Conservation (phyloP, 441 rosid species). For the Aleurites moluccanus region DNA sequence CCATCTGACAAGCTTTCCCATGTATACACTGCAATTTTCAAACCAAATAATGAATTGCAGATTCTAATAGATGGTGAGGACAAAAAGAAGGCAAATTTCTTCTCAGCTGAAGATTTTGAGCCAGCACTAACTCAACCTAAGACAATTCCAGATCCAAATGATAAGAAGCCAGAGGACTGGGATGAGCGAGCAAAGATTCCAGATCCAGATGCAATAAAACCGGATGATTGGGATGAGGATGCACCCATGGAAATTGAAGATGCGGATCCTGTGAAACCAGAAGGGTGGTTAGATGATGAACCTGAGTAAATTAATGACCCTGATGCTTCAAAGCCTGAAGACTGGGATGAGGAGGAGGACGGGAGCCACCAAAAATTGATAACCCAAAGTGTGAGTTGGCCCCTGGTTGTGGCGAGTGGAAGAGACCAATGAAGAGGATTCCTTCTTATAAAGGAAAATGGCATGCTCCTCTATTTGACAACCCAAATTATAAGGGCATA, state of each 20-base stretch:
- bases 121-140: conserved; percentile 78
- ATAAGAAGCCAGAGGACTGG: conserved; percentile 96
- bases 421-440: conserved; percentile 80
- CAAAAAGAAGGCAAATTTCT: conserved; percentile 77
- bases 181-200: conserved; percentile 87
- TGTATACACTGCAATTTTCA: conserved; percentile 87
- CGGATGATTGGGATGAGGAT: conserved; percentile 98
- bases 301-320: no score
- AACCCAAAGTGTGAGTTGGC: conserved; percentile 82
- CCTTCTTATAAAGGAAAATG: conserved; percentile 99
- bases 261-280: conserved; percentile 90
- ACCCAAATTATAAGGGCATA: conserved; percentile 87
- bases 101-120: conserved; percentile 78
- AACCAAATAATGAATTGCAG: conserved; percentile 67
- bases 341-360: conserved; percentile 99
- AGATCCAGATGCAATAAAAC: conserved; percentile 76
- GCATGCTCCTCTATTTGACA: conserved; percentile 84
- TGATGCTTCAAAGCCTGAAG: conserved; percentile 91
- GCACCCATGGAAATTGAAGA: conserved; percentile 85
- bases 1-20: conserved; percentile 91
- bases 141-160: conserved; percentile 93
- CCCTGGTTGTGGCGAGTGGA: conserved; percentile 98
- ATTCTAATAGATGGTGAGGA: conserved; percentile 88
- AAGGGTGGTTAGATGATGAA: conserved; percentile 97
- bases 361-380: no score